phyloP scores from a whole-genome alignment of 306 rosid species.

The Canavalia ensiformis region DNA sequence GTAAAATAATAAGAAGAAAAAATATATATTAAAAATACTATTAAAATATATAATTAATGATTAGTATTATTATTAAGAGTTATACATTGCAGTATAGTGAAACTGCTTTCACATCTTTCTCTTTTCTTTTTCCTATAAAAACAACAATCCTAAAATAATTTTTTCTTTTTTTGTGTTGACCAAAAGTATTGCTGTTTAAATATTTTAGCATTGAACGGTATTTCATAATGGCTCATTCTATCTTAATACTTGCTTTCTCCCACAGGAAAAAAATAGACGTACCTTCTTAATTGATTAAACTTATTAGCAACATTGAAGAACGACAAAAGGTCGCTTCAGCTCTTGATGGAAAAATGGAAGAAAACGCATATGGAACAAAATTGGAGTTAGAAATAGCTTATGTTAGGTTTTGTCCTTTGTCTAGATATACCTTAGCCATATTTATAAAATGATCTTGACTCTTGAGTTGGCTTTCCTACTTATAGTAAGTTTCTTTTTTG shows the following conservation, averaged over 20 bases:
- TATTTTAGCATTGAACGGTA: no score
- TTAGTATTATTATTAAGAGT: no score
- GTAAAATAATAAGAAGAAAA: no score
- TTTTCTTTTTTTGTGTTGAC: no score
- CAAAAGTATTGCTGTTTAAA: no score
- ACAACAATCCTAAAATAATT: no score
- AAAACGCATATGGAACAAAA: background rate
- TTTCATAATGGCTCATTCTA: no score
- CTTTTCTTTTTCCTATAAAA: background rate
- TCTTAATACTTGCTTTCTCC: background rate
- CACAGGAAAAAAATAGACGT: background rate
- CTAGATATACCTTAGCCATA: background rate
- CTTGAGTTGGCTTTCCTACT: background rate
- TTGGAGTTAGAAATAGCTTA: background rate
- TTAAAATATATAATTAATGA: no score
- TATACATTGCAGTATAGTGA: background rate
- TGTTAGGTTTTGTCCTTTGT: background rate
- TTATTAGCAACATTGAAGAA: constrained; percentile 12
- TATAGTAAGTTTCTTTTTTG: no score
- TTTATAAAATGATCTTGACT: background rate
- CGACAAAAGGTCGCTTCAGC: background rate
- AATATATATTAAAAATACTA: no score
- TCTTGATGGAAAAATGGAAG: background rate
- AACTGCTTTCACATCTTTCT: background rate
- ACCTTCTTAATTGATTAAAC: constrained; percentile 32